Evolutionary conservation across 345 rosid species (phyloP).

Genomic region (Trapa bicornis): DNA sequence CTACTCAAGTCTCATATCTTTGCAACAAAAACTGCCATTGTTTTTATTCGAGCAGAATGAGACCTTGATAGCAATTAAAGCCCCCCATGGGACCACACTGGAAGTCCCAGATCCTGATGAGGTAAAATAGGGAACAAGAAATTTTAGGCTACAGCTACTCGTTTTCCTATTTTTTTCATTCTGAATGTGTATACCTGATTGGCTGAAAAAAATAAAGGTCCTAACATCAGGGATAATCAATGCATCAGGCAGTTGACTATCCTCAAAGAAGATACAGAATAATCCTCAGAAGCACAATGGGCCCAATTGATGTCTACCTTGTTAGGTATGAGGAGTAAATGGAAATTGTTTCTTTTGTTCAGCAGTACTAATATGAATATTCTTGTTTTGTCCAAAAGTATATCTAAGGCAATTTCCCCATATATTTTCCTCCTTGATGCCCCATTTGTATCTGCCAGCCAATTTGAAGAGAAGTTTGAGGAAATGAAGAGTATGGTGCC

Average conservation of each 20-base stretch:
- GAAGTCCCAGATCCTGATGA: constrained; percentile 96
- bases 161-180: background rate
- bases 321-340: constrained; percentile 42
- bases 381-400: background rate
- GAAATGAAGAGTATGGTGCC: constrained; percentile 52
- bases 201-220: constrained; percentile 4
- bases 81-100: constrained; percentile 95
- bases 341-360: background rate
- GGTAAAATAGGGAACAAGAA: constrained; percentile 30
- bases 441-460: constrained; percentile 30
- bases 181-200: constrained; percentile 15
- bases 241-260: constrained; percentile 52
- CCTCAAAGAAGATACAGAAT: constrained; percentile 86
- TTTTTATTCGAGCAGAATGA: constrained; percentile 50
- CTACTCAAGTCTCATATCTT: background rate
- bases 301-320: constrained; percentile 92
- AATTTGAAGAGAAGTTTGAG: constrained; percentile 84
- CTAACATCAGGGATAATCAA: constrained; percentile 17
- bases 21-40: background rate
- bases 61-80: constrained; percentile 92
- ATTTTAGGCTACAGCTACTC: background rate
- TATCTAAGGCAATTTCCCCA: constrained; percentile 2
- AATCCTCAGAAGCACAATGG: constrained; percentile 91
- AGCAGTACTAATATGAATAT: background rate
- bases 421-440: background rate